These are phyloP conservation scores for Penicillium pancosmium DNA, from an alignment of 495 filamentous ascomycete genomes.

Conservation along the genomic window DNA sequence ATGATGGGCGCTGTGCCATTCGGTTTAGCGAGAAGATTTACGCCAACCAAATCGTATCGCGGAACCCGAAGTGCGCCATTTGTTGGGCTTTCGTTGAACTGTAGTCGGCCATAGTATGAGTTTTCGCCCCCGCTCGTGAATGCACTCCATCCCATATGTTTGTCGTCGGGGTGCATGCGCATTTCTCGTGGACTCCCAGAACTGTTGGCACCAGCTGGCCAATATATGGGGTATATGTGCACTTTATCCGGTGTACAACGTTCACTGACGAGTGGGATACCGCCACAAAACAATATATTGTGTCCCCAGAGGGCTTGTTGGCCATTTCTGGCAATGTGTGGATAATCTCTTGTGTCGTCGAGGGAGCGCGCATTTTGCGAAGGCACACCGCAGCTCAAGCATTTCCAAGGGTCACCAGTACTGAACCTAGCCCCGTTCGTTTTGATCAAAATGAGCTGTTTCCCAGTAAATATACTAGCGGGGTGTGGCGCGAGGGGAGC, in stretches of 20 bases:
- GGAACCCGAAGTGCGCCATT: slow-evolving; percentile 14
- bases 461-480: slow-evolving; percentile 25
- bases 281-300: slow-evolving; percentile 25
- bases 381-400: slow-evolving; percentile 20
- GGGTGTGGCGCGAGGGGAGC: slow-evolving; percentile 21
- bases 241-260: slow-evolving; percentile 21
- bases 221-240: slow-evolving; percentile 28
- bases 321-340: slow-evolving; percentile 22
- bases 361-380: slow-evolving; percentile 11
- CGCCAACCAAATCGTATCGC: slow-evolving; percentile 29
- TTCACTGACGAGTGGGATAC: slow-evolving; percentile 9
- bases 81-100: slow-evolving; percentile 23
- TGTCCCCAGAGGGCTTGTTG: slow-evolving; percentile 17
- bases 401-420: not conserved
- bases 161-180: slow-evolving; percentile 27
- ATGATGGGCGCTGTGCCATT: slow-evolving; percentile 7
- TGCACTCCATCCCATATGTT: slow-evolving; percentile 26
- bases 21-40: slow-evolving; percentile 16
- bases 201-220: slow-evolving; percentile 10
- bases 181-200: slow-evolving; percentile 22
- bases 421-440: not conserved
- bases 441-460: slow-evolving; percentile 1
- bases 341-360: slow-evolving; percentile 14
- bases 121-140: slow-evolving; percentile 15
- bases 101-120: slow-evolving; percentile 24